Evolutionary conservation across 306 rosid genomes (phyloP).

Genomic region (Lathyrus sativus): DNA sequence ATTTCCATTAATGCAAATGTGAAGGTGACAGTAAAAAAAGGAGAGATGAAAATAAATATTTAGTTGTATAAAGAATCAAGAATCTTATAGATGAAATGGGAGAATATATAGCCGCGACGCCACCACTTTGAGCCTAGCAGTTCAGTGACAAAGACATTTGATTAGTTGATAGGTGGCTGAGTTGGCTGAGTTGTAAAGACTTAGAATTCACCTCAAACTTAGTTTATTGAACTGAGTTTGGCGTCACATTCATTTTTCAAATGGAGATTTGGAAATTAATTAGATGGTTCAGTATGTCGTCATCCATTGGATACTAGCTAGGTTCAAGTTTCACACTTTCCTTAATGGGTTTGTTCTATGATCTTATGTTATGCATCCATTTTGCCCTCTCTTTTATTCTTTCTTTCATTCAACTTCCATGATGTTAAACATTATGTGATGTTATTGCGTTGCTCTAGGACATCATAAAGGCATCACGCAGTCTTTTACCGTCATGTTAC

Average conservation of each 20-base stretch:
- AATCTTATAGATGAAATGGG: background rate
- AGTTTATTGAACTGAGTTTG: background rate
- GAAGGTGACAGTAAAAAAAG: background rate
- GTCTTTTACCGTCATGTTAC: conserved; percentile 7
- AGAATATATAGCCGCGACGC: background rate
- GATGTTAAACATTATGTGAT: background rate
- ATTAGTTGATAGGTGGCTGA: conserved; percentile 32
- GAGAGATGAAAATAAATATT: background rate
- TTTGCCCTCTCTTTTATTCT: background rate
- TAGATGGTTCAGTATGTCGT: background rate
- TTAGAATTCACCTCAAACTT: background rate
- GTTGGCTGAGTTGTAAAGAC: too few species aligned
- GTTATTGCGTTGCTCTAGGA: too few species aligned
- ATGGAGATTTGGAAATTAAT: background rate
- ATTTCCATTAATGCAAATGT: too few species aligned
- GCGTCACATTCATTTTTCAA: background rate
- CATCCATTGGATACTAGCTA: background rate
- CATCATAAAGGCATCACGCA: conserved; percentile 21
- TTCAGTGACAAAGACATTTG: conserved; percentile 26
- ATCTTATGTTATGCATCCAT: conserved; percentile 13
- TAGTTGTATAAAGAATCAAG: too few species aligned
- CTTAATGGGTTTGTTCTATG: conserved; percentile 42
- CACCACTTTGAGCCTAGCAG: too few species aligned
- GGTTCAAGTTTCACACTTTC: conserved; percentile 5
- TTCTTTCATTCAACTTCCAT: background rate